Conservation (phyloP, 352 stramenopile species). For the Globisporangium recalcitrans region DNA sequence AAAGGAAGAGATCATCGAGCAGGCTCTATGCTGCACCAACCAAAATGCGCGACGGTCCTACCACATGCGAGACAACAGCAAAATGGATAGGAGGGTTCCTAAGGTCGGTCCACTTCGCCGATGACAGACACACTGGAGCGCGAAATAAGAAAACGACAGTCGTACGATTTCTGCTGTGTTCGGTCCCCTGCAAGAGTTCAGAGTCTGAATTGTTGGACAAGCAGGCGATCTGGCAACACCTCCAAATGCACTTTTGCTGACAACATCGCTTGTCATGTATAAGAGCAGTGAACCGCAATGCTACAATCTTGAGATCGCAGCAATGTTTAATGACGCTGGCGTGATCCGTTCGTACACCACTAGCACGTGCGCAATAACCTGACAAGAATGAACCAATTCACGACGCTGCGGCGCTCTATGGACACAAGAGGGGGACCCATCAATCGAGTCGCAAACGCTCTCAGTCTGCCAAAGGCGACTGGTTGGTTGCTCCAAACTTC, state of each 20-base stretch:
- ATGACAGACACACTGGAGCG: too few relatives aligned
- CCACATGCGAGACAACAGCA: not conserved
- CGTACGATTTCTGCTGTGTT: not conserved
- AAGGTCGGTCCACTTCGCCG: too few relatives aligned
- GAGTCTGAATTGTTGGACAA: not conserved
- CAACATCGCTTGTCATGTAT: too few relatives aligned
- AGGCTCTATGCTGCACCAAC: not conserved
- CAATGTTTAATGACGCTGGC: too few relatives aligned
- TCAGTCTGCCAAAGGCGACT: not conserved
- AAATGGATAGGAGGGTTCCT: not conserved
- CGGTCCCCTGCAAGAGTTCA: not conserved
- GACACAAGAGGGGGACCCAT: not conserved
- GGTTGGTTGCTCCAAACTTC: too few relatives aligned
- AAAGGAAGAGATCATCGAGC: too few relatives aligned
- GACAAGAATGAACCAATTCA: not conserved
- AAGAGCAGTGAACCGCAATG: not conserved
- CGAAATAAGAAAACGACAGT: not conserved
- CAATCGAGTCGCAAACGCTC: not conserved
- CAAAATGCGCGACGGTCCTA: not conserved
- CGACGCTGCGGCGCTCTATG: not conserved
- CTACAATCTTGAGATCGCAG: not conserved
- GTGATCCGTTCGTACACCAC: not conserved
- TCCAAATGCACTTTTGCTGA: too few relatives aligned
- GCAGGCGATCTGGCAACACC: not conserved
- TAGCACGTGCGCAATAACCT: not conserved